phyloP scores from a whole-genome alignment of 345 rosid species.

The Corchorus olitorius region DNA sequence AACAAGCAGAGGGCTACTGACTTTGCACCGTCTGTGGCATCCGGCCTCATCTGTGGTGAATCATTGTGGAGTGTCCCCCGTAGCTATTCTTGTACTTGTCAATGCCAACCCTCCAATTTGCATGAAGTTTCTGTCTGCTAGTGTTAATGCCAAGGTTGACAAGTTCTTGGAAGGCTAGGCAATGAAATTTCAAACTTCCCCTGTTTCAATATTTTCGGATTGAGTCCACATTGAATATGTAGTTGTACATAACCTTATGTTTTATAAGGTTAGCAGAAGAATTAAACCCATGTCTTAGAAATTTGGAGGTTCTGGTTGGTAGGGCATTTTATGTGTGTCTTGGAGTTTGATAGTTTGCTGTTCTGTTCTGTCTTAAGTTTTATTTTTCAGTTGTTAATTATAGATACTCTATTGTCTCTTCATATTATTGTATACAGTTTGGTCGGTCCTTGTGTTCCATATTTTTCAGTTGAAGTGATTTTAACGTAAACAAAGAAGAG shows the following conservation, averaged over 20 bases:
- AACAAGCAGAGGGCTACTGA: constrained; percentile 60
- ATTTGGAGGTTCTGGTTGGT: background rate
- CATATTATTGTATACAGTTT: background rate
- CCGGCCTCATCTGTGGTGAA: constrained; percentile 89
- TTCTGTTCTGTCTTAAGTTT: no score
- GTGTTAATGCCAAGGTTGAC: constrained; percentile 56
- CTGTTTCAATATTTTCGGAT: background rate
- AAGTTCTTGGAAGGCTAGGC: constrained; percentile 37
- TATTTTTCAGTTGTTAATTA: background rate
- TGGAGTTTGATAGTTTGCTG: background rate
- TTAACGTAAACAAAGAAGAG: no score
- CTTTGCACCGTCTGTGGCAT: constrained; percentile 70
- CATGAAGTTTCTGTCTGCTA: constrained; percentile 83
- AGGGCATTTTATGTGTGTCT: background rate
- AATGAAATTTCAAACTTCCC: background rate
- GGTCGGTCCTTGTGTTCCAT: no score
- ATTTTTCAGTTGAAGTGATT: no score
- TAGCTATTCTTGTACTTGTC: constrained; percentile 73
- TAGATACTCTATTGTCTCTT: no score
- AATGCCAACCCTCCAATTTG: constrained; percentile 73
- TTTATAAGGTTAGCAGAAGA: background rate
- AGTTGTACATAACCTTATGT: background rate
- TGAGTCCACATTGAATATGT: background rate
- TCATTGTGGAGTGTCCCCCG: constrained; percentile 90
- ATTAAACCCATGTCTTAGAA: background rate